phyloP scores from a whole-genome alignment of 371 early-diverging fungal genomes.

The Funneliformis caledonium region DNA sequence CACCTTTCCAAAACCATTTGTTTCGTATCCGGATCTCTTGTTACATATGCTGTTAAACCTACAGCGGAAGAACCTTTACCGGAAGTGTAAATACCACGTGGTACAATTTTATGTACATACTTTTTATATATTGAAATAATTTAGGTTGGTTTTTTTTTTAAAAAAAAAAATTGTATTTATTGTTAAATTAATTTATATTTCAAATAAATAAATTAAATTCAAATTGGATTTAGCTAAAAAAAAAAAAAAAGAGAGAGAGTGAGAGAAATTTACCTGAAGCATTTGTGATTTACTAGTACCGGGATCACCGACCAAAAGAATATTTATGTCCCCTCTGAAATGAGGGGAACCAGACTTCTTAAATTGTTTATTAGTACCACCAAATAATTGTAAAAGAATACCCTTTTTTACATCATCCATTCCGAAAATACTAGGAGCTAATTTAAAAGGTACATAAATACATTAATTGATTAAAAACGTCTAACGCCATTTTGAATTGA shows the following conservation, averaged over 20 bases:
- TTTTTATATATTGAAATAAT: constrained; percentile 40
- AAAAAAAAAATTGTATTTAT: neutral
- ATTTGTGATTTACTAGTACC: constrained; percentile 99
- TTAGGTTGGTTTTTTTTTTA: neutral
- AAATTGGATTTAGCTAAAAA: too few relatives aligned
- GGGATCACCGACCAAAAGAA: constrained; percentile 99
- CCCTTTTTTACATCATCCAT: constrained; percentile 99
- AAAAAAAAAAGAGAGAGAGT: too few relatives aligned
- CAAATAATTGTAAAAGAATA: constrained; percentile 96
- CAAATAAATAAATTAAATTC: too few relatives aligned
- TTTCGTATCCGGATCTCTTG: constrained; percentile 95
- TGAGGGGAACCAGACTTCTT: constrained; percentile 74
- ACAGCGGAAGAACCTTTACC: constrained; percentile 99
- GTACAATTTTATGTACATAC: constrained; percentile 96
- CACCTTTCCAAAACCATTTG: constrained; percentile 96
- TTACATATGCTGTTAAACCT: constrained; percentile 99
- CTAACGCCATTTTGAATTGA: neutral
- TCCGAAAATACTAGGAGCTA: constrained; percentile 97
- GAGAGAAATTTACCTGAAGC: constrained; percentile 56
- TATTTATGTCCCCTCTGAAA: constrained; percentile 95
- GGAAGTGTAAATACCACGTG: constrained; percentile 98
- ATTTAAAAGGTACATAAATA: constrained; percentile 31
- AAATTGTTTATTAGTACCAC: constrained; percentile 88
- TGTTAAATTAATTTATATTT: neutral
- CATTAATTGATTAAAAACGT: neutral